Evolutionary conservation across 495 filamentous ascomycete genomes (phyloP), one percentile per base, ranked within the genome.

Genomic region (Choiromyces venosus): DNA sequence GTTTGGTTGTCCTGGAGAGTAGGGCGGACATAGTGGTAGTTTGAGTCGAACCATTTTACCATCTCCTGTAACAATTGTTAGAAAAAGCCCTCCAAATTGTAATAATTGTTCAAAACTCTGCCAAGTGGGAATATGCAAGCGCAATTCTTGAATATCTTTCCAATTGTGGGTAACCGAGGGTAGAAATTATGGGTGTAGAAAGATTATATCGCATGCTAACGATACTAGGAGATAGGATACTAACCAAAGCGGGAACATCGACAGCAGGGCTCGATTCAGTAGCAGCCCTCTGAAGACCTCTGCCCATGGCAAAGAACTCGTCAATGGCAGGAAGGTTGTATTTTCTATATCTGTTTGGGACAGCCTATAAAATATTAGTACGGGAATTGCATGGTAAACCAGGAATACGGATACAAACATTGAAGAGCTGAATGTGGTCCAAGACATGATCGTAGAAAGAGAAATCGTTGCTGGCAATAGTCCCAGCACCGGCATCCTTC

Each of bases 1-100:
- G 87, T 88, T 88, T 99, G 95, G 87, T 91, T 90, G 85, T 97
- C 91, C 84, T 96, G 91, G 72, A 99, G 88, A 73, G 95, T 97
- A 73, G 95, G 95, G 89, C 97, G 97, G 85, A 98, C 95, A 86
- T 98, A 98, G 88, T 99, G 95, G 89, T 99, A 99, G 90, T 99
- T 99, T 78, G 93, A 96, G 88, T 99, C 95, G 83, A 99, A 99
- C 95, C 96, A 99, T 87, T 99, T 99, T 70, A 99, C 95, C 95
- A 99, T 99, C 87, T 99, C 95, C 87, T 89, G 56, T 71, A 69
- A 36, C 29, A 18, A 35, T 18, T 46, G 52, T 77, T 64, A 77
- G 61, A 8, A 66, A 14, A 40, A 39, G 37, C 10, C 29, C 65
- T 37, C 29, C 29, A 42, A 29, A 37, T 44, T 16, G 4, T 21